A percentile compares a stretch with the other conserved stretches of the same genome.
phyloP scores from a whole-genome alignment of 352 stramenopile species.

The Phytopythium oedochilum region DNA sequence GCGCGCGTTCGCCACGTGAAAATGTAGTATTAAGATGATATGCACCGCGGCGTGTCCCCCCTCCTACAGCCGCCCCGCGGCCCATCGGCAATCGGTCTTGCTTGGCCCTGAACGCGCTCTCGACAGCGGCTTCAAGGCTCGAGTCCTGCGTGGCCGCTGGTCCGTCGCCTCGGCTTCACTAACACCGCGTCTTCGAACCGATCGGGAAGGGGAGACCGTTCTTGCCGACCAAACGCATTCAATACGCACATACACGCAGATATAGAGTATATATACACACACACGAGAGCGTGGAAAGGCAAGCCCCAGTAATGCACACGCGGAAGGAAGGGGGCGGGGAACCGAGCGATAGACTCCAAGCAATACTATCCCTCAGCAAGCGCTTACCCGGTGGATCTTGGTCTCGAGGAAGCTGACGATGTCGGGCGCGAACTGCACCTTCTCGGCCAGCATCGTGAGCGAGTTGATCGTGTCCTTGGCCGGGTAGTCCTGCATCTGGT shows the following conservation, averaged over 20 bases:
- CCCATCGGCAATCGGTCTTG: no score
- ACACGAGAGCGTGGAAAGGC: no score
- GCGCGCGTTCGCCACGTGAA: background rate
- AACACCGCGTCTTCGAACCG: background rate
- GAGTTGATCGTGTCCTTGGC: constrained; percentile 88
- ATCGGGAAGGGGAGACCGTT: constrained; percentile 1
- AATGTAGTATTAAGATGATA: background rate
- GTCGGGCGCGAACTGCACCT: constrained; percentile 64
- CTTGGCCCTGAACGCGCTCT: background rate
- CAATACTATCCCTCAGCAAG: no score
- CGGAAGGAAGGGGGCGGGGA: no score
- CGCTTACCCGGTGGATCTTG: constrained; percentile 84
- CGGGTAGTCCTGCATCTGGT: constrained; percentile 83
- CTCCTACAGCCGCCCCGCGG: no score
- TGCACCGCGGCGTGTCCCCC: background rate
- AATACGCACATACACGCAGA: background rate
- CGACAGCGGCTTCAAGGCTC: background rate
- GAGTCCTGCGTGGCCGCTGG: background rate
- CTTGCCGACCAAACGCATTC: background rate
- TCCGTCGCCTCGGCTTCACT: background rate
- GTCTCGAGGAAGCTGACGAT: constrained; percentile 88
- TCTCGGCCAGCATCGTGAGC: constrained; percentile 83
- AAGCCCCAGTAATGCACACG: no score
- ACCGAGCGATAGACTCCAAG: no score
- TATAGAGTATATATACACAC: background rate